Conservation (phyloP, 768 basidiomycete genomes). For the Macrolepiota fuliginosa region DNA sequence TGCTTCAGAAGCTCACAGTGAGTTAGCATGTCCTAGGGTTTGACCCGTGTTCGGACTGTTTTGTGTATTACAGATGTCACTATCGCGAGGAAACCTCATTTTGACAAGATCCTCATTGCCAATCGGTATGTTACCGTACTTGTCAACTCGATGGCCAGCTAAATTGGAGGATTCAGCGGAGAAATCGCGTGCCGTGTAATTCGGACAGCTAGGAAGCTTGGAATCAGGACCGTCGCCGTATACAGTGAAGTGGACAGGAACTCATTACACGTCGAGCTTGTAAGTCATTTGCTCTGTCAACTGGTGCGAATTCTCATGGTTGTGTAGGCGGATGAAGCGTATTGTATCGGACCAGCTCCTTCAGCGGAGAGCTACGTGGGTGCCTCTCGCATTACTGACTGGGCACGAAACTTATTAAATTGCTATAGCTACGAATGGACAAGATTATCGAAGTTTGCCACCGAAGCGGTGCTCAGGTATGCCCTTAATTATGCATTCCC, state of each 20-base stretch:
- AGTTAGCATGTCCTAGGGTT: slow-evolving; percentile 3
- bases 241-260: slow-evolving; percentile 85
- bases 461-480: slow-evolving; percentile 80
- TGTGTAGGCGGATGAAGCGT: slow-evolving; percentile 77
- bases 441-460: slow-evolving; percentile 85
- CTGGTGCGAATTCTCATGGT: background rate
- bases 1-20: slow-evolving; percentile 29
- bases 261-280: slow-evolving; percentile 81
- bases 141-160: background rate
- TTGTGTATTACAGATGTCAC: background rate
- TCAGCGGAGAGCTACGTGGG: slow-evolving; percentile 88
- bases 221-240: slow-evolving; percentile 89
- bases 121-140: slow-evolving; percentile 56
- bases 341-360: slow-evolving; percentile 89
- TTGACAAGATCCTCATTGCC: slow-evolving; percentile 90
- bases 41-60: background rate
- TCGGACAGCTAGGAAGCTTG: slow-evolving; percentile 82
- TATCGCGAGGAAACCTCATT: slow-evolving; percentile 46
- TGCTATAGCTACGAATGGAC: slow-evolving; percentile 71
- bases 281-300: slow-evolving; percentile 26
- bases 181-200: slow-evolving; percentile 97
- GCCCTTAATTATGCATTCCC: slow-evolving; percentile 15
- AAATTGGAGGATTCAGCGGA: slow-evolving; percentile 48
- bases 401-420: background rate
- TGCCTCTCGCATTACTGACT: slow-evolving; percentile 15